These are phyloP conservation scores for Lachnellula arida DNA, from an alignment of 2,329 filamentous ascomycete genomes.

Conservation along the genomic window DNA sequence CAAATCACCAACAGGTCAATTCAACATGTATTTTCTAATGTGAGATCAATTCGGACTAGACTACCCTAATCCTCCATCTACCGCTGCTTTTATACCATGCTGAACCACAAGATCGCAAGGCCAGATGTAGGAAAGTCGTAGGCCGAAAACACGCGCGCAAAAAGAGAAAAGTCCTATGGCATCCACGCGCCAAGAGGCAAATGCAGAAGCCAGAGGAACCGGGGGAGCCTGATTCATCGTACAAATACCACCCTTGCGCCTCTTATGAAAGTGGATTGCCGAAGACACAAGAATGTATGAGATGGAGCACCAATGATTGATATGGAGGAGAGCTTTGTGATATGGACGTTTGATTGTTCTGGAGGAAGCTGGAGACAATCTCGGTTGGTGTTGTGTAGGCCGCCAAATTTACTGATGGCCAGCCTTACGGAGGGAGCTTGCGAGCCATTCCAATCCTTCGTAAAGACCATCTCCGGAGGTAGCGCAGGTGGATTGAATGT, in stretches of 20 bases:
- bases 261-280: conserved; percentile 31
- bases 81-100: conserved; percentile 34
- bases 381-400: conserved; percentile 10
- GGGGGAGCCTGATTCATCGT: conserved; percentile 31
- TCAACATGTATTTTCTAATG: conserved; percentile 28
- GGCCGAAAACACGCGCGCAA: conserved; percentile 23
- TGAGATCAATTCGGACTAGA: conserved; percentile 35
- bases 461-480: conserved; percentile 99
- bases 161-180: conserved; percentile 21
- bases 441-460: conserved; percentile 95
- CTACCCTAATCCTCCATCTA: conserved; percentile 35
- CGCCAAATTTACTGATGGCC: conserved; percentile 52
- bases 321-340: conserved; percentile 26
- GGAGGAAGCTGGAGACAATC: conserved; percentile 26
- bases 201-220: conserved; percentile 29
- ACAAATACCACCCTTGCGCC: conserved; percentile 34
- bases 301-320: conserved; percentile 29
- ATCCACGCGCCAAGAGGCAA: conserved; percentile 22
- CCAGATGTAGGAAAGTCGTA: conserved; percentile 29
- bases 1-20: background rate
- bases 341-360: conserved; percentile 31
- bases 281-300: conserved; percentile 32
- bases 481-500: conserved; percentile 99
- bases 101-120: conserved; percentile 31
- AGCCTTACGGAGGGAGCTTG: conserved; percentile 75